phyloP scores from a whole-genome alignment of 139 green algal genomes.

The Deuterostichococcus epilithicus region DNA sequence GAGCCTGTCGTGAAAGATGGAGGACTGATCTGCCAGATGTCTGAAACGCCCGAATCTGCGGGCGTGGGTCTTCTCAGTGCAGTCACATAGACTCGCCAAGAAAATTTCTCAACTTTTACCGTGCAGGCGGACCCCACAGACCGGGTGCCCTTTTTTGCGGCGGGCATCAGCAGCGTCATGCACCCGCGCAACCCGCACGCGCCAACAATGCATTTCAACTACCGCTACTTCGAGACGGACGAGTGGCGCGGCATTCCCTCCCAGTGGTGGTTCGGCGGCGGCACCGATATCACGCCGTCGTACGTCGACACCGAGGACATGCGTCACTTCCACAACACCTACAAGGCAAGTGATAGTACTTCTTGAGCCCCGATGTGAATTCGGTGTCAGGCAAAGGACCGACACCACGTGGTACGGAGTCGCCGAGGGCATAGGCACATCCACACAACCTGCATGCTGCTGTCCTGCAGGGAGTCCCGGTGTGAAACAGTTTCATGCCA shows the following conservation, averaged over 20 bases:
- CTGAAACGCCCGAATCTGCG: too few relatives aligned
- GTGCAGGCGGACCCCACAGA: conserved; percentile 27
- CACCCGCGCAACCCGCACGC: conserved; percentile 94
- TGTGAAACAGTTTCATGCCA: too few relatives aligned
- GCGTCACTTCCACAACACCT: conserved; percentile 94
- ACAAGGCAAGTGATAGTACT: conserved; percentile 63
- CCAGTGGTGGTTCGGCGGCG: conserved; percentile 99
- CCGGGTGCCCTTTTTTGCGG: conserved; percentile 96
- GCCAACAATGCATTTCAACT: conserved; percentile 99
- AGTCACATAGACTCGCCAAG: too few relatives aligned
- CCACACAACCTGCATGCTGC: too few relatives aligned
- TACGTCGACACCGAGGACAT: conserved; percentile 95
- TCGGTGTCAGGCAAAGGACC: too few relatives aligned
- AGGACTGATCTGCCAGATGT: too few relatives aligned
- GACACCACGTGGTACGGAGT: not conserved
- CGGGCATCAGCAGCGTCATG: conserved; percentile 96
- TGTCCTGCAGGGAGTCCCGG: too few relatives aligned
- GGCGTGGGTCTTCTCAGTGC: too few relatives aligned
- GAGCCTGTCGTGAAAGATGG: too few relatives aligned
- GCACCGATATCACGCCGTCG: conserved; percentile 96
- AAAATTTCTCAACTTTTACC: not conserved
- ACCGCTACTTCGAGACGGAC: conserved; percentile 54
- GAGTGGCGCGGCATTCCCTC: conserved; percentile 85
- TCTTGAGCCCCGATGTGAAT: not conserved
- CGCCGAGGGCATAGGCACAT: not conserved